Conservation (phyloP, 2,329 filamentous ascomycete species). For the Neonectria magnoliae region DNA sequence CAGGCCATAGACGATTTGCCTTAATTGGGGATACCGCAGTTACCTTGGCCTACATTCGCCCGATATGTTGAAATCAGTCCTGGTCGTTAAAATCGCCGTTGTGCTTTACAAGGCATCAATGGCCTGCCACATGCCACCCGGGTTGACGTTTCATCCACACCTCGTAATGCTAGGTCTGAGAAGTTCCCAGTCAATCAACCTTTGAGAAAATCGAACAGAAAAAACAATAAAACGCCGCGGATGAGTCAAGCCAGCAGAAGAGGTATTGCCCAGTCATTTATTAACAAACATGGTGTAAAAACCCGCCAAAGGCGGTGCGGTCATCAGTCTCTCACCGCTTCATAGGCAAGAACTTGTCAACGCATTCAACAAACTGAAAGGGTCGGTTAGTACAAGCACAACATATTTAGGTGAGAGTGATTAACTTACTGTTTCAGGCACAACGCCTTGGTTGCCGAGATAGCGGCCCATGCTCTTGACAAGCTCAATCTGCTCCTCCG, state of each 20-base stretch:
- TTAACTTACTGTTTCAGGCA: slow-evolving; percentile 46
- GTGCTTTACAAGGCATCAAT: slow-evolving; percentile 18
- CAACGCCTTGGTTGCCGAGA: slow-evolving; percentile 70
- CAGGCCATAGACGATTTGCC: slow-evolving; percentile 17
- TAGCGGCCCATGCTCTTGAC: slow-evolving; percentile 72
- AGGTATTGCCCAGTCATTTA: slow-evolving; percentile 24
- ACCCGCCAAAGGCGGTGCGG: slow-evolving; percentile 6
- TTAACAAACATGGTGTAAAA: slow-evolving; percentile 30
- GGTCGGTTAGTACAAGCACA: background rate
- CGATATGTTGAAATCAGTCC: slow-evolving; percentile 23
- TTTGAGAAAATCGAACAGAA: slow-evolving; percentile 11
- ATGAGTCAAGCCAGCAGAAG: slow-evolving; percentile 27
- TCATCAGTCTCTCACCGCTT: slow-evolving; percentile 34
- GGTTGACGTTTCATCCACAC: slow-evolving; percentile 25
- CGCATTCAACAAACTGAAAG: slow-evolving; percentile 39
- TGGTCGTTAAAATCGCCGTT: slow-evolving; percentile 33
- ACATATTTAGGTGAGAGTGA: background rate
- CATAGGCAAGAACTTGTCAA: slow-evolving; percentile 38
- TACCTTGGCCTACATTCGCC: slow-evolving; percentile 10
- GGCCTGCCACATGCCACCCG: slow-evolving; percentile 23
- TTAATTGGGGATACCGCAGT: slow-evolving; percentile 16
- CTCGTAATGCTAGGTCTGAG: slow-evolving; percentile 2
- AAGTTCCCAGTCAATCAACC: slow-evolving; percentile 6
- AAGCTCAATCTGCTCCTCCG: slow-evolving; percentile 89
- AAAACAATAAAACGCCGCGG: slow-evolving; percentile 30